Evolutionary conservation across 345 rosid genomes (phyloP).

Genomic region (Pugionium dolabratum): DNA sequence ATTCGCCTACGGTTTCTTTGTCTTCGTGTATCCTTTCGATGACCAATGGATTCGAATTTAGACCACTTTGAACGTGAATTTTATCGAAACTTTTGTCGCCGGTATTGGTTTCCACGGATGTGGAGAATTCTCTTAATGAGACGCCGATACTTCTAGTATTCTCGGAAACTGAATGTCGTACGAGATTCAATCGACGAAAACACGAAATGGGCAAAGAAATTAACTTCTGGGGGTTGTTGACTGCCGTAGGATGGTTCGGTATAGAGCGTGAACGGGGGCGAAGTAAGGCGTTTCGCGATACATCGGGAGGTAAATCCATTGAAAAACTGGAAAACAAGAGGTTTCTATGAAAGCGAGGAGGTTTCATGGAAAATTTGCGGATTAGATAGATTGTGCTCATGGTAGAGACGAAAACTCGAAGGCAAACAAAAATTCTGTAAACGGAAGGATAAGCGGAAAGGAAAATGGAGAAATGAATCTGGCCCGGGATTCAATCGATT

Average conservation of each 20-base stretch:
- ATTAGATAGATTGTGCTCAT: conserved; percentile 46
- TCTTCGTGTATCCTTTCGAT: conserved; percentile 66
- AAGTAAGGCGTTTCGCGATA: conserved; percentile 31
- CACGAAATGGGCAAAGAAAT: conserved; percentile 24
- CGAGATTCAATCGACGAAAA: conserved; percentile 40
- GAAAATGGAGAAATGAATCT: not conserved
- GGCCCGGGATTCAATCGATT: not conserved
- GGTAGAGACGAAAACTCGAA: not conserved
- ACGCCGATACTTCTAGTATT: conserved; percentile 39
- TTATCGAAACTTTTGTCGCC: conserved; percentile 63
- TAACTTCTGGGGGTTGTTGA: conserved; percentile 35
- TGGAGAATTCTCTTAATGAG: conserved; percentile 49
- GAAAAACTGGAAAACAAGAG: conserved; percentile 30
- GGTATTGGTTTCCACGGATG: conserved; percentile 66
- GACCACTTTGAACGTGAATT: conserved; percentile 59
- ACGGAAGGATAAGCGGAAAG: not conserved
- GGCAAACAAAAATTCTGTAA: not conserved
- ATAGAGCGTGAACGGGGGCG: conserved; percentile 37
- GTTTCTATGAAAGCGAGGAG: conserved; percentile 42
- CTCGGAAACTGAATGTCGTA: conserved; percentile 29
- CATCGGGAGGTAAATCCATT: conserved; percentile 27
- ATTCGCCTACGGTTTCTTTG: conserved; percentile 49
- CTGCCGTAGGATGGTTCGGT: conserved; percentile 26
- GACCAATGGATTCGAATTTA: conserved; percentile 57
- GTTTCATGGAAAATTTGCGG: conserved; percentile 46